Evolutionary conservation across 495 filamentous ascomycete species (phyloP).

Genomic region (Extremus antarcticus): DNA sequence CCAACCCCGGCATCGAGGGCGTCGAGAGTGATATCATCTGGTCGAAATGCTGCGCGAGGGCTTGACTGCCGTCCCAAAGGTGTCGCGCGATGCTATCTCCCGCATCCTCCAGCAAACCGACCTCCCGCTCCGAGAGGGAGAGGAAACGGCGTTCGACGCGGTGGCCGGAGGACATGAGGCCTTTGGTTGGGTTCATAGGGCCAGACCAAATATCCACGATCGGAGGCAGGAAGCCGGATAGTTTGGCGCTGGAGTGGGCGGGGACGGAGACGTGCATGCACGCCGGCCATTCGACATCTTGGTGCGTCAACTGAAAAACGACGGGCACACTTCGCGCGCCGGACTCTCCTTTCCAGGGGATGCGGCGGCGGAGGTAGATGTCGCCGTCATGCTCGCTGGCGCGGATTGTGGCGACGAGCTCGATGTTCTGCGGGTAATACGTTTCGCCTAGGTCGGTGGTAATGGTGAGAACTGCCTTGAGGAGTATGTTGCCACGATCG

Average conservation of each 20-base stretch:
- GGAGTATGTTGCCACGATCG: conserved; percentile 9
- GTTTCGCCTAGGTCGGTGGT: conserved; percentile 85
- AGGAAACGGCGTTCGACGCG: conserved; percentile 45
- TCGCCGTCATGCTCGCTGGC: conserved; percentile 26
- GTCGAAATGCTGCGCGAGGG: conserved; percentile 39
- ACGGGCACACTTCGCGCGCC: conserved; percentile 43
- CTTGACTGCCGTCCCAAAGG: conserved; percentile 75
- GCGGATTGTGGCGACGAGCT: conserved; percentile 42
- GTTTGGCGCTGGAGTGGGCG: conserved; percentile 7
- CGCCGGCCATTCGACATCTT: conserved; percentile 19
- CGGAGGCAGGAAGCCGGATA: conserved; percentile 28
- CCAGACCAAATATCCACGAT: conserved; percentile 49
- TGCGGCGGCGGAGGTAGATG: conserved; percentile 35
- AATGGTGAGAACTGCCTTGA: conserved; percentile 57
- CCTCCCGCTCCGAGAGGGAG: conserved; percentile 9
- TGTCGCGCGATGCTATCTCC: conserved; percentile 93
- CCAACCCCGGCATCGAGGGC: conserved; percentile 16
- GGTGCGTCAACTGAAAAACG: conserved; percentile 20
- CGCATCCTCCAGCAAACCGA: conserved; percentile 72
- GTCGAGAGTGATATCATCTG: conserved; percentile 17
- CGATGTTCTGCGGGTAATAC: conserved; percentile 57
- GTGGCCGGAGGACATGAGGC: conserved; percentile 32
- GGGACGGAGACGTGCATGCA: conserved; percentile 25
- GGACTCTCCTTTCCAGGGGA: conserved; percentile 38
- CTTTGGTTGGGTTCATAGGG: conserved; percentile 33